A percentile compares a stretch with the other conserved stretches of the same genome.
These are phyloP conservation scores for Pyrus hybrid DNA, from an alignment of 331 rosid species.

Conservation along the genomic window DNA sequence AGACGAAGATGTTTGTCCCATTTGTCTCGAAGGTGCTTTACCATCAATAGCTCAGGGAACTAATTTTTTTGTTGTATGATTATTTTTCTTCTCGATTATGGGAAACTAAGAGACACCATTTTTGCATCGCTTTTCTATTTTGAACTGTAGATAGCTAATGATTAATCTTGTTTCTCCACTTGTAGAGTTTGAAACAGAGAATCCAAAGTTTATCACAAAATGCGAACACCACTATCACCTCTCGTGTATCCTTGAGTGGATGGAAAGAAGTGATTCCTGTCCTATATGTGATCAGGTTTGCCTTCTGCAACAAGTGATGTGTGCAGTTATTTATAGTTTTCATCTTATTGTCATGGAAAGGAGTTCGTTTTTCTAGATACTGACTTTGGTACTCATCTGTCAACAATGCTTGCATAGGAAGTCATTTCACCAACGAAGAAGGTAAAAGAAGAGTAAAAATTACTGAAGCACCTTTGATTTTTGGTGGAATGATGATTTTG, in stretches of 20 bases:
- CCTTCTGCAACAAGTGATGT: constrained; percentile 2
- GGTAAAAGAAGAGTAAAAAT: neutral
- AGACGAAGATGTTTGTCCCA: constrained; percentile 81
- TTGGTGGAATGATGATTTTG: neutral
- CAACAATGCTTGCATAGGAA: neutral
- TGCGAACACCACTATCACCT: constrained; percentile 82
- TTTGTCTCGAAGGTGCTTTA: constrained; percentile 76
- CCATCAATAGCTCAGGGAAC: neutral
- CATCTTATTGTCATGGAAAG: neutral
- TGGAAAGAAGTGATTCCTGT: constrained; percentile 85
- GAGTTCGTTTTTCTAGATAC: neutral
- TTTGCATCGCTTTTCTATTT: neutral
- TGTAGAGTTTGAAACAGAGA: constrained; percentile 67
- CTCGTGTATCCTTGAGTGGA: constrained; percentile 87
- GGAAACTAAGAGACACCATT: neutral
- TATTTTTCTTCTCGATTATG: no score
- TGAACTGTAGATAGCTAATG: neutral
- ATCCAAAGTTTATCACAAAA: constrained; percentile 56
- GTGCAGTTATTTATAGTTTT: neutral
- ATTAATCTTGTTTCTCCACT: neutral
- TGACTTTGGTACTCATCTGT: neutral
- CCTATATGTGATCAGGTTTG: constrained; percentile 81
- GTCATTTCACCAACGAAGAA: neutral
- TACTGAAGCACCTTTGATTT: neutral
- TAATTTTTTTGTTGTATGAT: no score